A percentile compares a stretch with the other conserved stretches of the same genome.
Conservation (phyloP, 768 basidiomycete genomes). For the Candolleomyces efflorescens region DNA sequence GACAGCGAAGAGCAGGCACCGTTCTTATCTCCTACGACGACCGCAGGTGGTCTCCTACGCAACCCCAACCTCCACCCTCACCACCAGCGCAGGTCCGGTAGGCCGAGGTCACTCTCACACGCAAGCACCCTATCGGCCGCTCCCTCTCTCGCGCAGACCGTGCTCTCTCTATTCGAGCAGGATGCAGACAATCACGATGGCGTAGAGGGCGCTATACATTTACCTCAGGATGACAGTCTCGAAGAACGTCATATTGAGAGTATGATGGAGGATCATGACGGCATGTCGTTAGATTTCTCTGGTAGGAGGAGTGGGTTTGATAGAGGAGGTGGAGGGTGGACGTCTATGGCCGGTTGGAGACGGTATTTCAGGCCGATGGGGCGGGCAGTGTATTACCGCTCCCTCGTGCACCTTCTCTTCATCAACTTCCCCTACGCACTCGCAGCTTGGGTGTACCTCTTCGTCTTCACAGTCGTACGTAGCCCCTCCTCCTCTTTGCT, state of each 20-base stretch:
- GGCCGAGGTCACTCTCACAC: conserved; percentile 56
- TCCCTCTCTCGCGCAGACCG: conserved; percentile 64
- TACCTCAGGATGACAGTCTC: conserved; percentile 4
- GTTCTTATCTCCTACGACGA: conserved; percentile 41
- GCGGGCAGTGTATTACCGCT: conserved; percentile 53
- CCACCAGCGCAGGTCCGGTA: conserved; percentile 2
- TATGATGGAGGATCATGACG: conserved; percentile 26
- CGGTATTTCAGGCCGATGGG: conserved; percentile 64
- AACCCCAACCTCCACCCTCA: conserved; percentile 18
- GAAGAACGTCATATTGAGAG: conserved; percentile 27
- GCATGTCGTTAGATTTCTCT: conserved; percentile 6
- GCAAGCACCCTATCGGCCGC: conserved; percentile 52
- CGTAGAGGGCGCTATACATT: background rate
- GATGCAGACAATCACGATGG: conserved; percentile 35
- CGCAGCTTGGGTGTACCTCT: conserved; percentile 73
- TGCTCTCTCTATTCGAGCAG: conserved; percentile 60
- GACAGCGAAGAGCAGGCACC: conserved; percentile 37
- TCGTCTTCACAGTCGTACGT: conserved; percentile 77
- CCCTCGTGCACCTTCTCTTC: conserved; percentile 65
- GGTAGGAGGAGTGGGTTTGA: conserved; percentile 8
- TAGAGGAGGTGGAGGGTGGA: conserved; percentile 18
- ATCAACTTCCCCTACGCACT: conserved; percentile 80
- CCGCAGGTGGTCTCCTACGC: conserved; percentile 9
- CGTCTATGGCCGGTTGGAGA: conserved; percentile 37
- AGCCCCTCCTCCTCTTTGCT: background rate